Conservation (phyloP, 345 rosid species). For the Fremontodendron californicum region DNA sequence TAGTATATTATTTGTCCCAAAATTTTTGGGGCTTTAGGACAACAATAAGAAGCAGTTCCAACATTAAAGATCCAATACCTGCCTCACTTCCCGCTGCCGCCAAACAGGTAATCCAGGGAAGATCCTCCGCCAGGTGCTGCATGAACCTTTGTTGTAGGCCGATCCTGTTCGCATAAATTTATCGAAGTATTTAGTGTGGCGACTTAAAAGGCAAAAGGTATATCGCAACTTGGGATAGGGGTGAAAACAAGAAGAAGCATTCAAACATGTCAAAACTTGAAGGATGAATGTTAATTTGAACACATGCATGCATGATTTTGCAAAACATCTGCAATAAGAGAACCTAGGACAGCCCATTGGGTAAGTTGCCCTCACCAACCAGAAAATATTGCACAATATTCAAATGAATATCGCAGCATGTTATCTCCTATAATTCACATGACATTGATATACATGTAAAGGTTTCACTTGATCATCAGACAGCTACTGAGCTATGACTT, state of each 20-base stretch:
- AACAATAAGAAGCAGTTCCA: not conserved
- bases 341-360: not conserved
- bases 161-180: conserved; percentile 27
- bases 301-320: not conserved
- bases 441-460: not conserved
- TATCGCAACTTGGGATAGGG: not conserved
- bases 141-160: conserved; percentile 46
- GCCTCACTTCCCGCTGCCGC: conserved; percentile 15
- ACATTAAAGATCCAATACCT: not conserved
- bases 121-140: conserved; percentile 48
- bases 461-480: not conserved
- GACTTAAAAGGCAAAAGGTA: not conserved
- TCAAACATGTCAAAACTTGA: not conserved
- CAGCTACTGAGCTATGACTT: not conserved
- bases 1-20: not conserved
- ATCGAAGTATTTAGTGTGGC: not conserved
- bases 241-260: not conserved
- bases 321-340: not conserved
- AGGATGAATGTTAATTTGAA: not conserved
- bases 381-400: not conserved
- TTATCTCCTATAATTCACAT: not conserved
- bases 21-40: not conserved
- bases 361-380: not conserved
- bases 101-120: conserved; percentile 38
- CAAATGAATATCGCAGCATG: not conserved